Percentiles rank a stretch among this genome's conserved stretches.
Evolutionary conservation across 2,329 filamentous ascomycete species (phyloP).

Genomic region (Claviceps cyperi): DNA sequence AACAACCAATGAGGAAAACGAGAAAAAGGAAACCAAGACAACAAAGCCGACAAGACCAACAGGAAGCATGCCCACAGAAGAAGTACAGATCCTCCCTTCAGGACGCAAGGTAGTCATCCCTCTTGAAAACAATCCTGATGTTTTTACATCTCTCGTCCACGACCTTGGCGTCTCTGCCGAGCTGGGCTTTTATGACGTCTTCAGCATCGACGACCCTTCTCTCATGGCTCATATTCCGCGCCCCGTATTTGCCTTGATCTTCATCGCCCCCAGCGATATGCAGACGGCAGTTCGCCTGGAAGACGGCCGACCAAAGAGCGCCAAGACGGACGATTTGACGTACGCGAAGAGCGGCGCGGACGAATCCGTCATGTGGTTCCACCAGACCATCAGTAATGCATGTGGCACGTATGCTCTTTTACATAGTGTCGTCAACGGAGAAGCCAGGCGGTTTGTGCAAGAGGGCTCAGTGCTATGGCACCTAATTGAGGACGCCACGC

Average conservation of each 20-base stretch:
- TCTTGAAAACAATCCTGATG: slow-evolving; percentile 53
- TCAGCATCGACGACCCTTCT: slow-evolving; percentile 61
- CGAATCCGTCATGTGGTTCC: slow-evolving; percentile 69
- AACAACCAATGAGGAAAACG: background rate
- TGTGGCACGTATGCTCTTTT: slow-evolving; percentile 69
- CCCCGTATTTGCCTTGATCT: slow-evolving; percentile 61
- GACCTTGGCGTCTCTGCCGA: slow-evolving; percentile 54
- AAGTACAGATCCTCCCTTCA: slow-evolving; percentile 14
- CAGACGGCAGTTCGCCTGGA: slow-evolving; percentile 30
- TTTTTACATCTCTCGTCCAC: slow-evolving; percentile 59
- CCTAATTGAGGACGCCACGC: slow-evolving; percentile 48
- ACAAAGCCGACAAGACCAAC: background rate
- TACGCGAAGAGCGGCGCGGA: slow-evolving; percentile 21
- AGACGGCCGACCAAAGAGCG: slow-evolving; percentile 12
- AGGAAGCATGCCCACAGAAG: slow-evolving; percentile 15
- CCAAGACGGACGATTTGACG: slow-evolving; percentile 11
- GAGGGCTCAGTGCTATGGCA: slow-evolving; percentile 38
- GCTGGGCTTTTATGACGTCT: slow-evolving; percentile 70
- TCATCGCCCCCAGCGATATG: slow-evolving; percentile 52
- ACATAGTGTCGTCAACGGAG: slow-evolving; percentile 59
- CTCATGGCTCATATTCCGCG: slow-evolving; percentile 60
- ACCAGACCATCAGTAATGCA: slow-evolving; percentile 70
- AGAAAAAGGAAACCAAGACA: background rate
- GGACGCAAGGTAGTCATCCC: slow-evolving; percentile 25
- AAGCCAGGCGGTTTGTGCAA: slow-evolving; percentile 38